Conservation (phyloP, 352 stramenopile genomes). For the Phytophthora ramorum region DNA sequence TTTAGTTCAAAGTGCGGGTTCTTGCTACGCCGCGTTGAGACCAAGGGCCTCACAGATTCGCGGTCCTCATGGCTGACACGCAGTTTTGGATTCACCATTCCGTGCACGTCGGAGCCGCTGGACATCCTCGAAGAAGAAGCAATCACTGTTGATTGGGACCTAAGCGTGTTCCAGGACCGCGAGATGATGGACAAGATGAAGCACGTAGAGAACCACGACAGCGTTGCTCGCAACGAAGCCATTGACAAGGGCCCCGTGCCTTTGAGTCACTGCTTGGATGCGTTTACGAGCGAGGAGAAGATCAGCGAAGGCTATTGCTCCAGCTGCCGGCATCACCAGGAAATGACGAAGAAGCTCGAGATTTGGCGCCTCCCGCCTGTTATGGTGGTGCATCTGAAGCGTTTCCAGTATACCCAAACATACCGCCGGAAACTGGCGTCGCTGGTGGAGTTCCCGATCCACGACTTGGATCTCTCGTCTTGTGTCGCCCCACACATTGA, state of each 20-base stretch:
- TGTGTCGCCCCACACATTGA: conserved; percentile 90
- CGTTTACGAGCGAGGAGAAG: conserved; percentile 88
- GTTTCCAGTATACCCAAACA: conserved; percentile 97
- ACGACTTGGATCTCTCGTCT: conserved; percentile 93
- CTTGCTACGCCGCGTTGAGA: conserved; percentile 81
- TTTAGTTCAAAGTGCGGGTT: conserved; percentile 75
- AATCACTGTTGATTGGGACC: conserved; percentile 89
- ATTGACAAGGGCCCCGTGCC: conserved; percentile 91
- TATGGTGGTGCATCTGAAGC: conserved; percentile 99
- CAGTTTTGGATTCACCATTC: conserved; percentile 84
- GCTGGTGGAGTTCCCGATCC: conserved; percentile 96
- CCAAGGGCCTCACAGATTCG: conserved; percentile 85
- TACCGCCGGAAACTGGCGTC: conserved; percentile 89
- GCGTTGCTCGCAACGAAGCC: conserved; percentile 84
- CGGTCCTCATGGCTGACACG: conserved; percentile 80
- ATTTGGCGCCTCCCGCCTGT: conserved; percentile 97
- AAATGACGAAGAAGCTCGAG: conserved; percentile 99
- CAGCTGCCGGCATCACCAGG: conserved; percentile 94
- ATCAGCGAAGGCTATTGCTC: conserved; percentile 96
- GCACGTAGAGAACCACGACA: conserved; percentile 81
- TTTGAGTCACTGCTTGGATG: conserved; percentile 80
- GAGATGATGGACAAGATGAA: conserved; percentile 89
- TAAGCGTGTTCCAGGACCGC: conserved; percentile 85
- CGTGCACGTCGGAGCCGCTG: conserved; percentile 74
- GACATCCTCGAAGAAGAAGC: conserved; percentile 89